phyloP scores from a whole-genome alignment of 2,329 filamentous ascomycete genomes.

The Orbilia brochopaga region DNA sequence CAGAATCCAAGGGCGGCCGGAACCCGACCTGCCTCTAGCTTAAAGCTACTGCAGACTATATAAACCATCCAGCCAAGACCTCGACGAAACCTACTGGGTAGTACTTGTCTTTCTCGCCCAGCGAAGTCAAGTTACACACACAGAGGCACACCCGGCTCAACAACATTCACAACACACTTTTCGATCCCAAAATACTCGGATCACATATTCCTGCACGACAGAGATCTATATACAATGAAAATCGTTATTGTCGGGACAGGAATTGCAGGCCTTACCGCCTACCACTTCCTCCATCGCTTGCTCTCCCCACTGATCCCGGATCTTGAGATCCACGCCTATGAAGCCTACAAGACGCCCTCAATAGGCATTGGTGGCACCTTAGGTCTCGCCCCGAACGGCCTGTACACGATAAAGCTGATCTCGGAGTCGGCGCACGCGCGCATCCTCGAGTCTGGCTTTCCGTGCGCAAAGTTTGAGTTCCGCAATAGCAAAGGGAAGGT shows the following conservation, averaged over 20 bases:
- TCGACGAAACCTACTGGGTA: too few species aligned
- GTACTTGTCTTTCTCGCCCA: too few species aligned
- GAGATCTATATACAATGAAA: constrained; percentile 12
- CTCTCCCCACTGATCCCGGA: constrained; percentile 25
- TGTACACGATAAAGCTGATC: constrained; percentile 42
- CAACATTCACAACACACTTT: constrained; percentile 16
- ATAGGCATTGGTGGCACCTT: constrained; percentile 39
- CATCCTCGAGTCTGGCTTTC: constrained; percentile 33
- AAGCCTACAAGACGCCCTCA: constrained; percentile 30
- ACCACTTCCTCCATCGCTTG: constrained; percentile 47
- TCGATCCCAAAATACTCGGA: not conserved
- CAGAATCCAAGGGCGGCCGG: too few species aligned
- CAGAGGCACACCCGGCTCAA: not conserved
- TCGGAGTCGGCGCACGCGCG: constrained; percentile 29
- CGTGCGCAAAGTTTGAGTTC: constrained; percentile 44
- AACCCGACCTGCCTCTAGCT: too few species aligned
- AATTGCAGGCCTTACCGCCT: constrained; percentile 44
- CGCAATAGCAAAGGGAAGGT: constrained; percentile 40
- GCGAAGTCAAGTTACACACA: too few species aligned
- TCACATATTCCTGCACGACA: too few species aligned
- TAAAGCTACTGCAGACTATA: too few species aligned
- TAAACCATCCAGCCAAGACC: too few species aligned
- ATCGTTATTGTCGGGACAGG: constrained; percentile 46
- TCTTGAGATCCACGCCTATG: constrained; percentile 36
- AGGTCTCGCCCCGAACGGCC: constrained; percentile 42